Base-by-base conservation (phyloP, 202 grass and related monocot genomes). In the Setaria italica region DNA sequence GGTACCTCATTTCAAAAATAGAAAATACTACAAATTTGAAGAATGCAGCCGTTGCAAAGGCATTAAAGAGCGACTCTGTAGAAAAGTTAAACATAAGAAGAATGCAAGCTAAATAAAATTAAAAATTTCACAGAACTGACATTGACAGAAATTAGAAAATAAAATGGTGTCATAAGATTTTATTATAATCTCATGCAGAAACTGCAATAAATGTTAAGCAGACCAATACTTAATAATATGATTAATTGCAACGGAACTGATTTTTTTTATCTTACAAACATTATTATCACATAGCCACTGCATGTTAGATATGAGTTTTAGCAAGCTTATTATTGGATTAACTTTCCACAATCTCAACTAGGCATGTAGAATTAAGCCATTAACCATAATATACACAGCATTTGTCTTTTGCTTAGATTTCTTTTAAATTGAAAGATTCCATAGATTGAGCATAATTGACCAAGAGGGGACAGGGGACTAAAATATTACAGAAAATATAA, bases 21-120 rank as follows among this genome's bases (percentile, higher is more conserved):
- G 97, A 99, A 80, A 99, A 99, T 78, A 99, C 90, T 5, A 99
- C 97, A 43, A 99, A 99, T 79, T 99, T 99, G 89, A 99, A 99
- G 85, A 99, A 99, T 47, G 97, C 97, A n/a, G 97, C 97, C 37
- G 97, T 99, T 54, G 97, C 94, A 29, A 97, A 99, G 83, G 97
- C 97, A 20, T 99, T 97, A 84, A 99, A 99, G 69, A 99, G 94
- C 33, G 97, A 99, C 78, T 99, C 97, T 99, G 90, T 42, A 91
- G 33, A 82, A 82, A 82, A 83, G 62, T 82, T 70, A 74, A 74
- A 55, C 64, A 79, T 72, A 55, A 73, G 45, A 53, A 48, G 77
- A 82, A 66, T 74, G 21, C 72, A 77, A 85, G 67, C 11, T 60
- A 46, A 50, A 64, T 59, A 75, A 42, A 29, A 60, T 43, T 21